phyloP scores from a whole-genome alignment of 768 basidiomycete genomes.

The Termitomyces sp. region DNA sequence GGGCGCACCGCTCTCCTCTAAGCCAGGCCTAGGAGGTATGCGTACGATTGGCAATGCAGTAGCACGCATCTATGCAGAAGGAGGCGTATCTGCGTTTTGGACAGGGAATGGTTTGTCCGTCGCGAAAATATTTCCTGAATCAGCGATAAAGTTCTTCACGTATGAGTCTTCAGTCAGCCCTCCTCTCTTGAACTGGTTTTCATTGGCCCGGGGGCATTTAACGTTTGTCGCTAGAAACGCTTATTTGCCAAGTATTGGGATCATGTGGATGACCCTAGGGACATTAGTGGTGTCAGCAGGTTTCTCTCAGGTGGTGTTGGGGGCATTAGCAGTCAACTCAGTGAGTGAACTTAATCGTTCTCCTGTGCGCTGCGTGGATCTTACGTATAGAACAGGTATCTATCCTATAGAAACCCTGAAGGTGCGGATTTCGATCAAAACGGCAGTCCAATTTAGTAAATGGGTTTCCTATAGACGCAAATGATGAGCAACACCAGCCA shows the following conservation, averaged over 20 bases:
- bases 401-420: conserved; percentile 97
- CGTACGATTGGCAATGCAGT: conserved; percentile 71
- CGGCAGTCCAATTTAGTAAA: conserved; percentile 1
- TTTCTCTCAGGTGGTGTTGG: conserved; percentile 96
- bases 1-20: conserved; percentile 41
- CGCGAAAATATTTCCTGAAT: conserved; percentile 95
- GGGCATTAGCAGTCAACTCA: conserved; percentile 89
- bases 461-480: conserved; percentile 58
- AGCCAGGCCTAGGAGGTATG: conserved; percentile 46
- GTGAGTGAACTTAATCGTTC: conserved; percentile 40
- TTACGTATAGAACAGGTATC: conserved; percentile 55
- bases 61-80: conserved; percentile 81
- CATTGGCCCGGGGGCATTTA: not conserved
- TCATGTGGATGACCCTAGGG: conserved; percentile 79
- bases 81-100: conserved; percentile 92
- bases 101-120: conserved; percentile 96
- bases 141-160: conserved; percentile 95
- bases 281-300: conserved; percentile 88
- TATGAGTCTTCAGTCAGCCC: conserved; percentile 85
- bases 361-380: conserved; percentile 15
- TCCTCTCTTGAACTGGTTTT: conserved; percentile 6
- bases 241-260: conserved; percentile 92
- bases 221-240: conserved; percentile 64
- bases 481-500: conserved; percentile 87
- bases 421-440: conserved; percentile 33